Base-by-base conservation (phyloP, 306 rosid genomes). In the Gillenia trifoliata region DNA sequence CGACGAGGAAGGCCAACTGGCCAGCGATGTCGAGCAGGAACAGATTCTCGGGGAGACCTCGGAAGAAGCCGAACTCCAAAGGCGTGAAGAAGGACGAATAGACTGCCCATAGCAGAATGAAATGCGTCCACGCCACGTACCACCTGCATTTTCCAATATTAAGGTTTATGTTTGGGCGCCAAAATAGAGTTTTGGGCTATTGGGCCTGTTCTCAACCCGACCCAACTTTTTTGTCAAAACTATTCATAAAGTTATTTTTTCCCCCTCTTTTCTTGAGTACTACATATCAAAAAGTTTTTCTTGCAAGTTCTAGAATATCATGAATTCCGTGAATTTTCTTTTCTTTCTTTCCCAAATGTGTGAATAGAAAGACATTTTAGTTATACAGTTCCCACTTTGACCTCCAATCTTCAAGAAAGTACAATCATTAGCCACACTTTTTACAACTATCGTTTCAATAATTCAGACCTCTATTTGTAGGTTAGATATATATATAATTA, bases 51-150 rank as follows among this genome's bases (percentile, higher is more conserved):
- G 87, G 88, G 17, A 89, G 67, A 1, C 94, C 94, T 61, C 90
- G 57, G 83, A 89, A 87, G 88, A 89, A 89, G 11, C 90, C 94
- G 3, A 89, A 89, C 79, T 89, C 94, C 72, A 89, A 55, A 0
- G 94, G 91, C 1, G 94, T 89, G 88, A 89, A 87, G 82, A 89
- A 89, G 33, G 94, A 87, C 1, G 94, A 89, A 82, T 87, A 87
- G 3, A 84, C 83, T 4, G 94, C 86, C 94, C 91, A 89, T 74
- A 85, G 2, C 76, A 89, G 76, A 25, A 89, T 87, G 78, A 89
- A 83, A 70, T 87, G 82, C 72, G 75, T 89, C 94, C 94, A 89
- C 52, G 9, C 78, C 30, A 26, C 7, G 80, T 87, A 87, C 88
- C 86, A 82, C 88, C 94, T 89, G 87, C 89, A 61, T 28, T 12